Percentiles rank a stretch among this genome's conserved stretches.
phyloP scores from a whole-genome alignment of 768 basidiomycete species.

The Tulasnella sp. region DNA sequence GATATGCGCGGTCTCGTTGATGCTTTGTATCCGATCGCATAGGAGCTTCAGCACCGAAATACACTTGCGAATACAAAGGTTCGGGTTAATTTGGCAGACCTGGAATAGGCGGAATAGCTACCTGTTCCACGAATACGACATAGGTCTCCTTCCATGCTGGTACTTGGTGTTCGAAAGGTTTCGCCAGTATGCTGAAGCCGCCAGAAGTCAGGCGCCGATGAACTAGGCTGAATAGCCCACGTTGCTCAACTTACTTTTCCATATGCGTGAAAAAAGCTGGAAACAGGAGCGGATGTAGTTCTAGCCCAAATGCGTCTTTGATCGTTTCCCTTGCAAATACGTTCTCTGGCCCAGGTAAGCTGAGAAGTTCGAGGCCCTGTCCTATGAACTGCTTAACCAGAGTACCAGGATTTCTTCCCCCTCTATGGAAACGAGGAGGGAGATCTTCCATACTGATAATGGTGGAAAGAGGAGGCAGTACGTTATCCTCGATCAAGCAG shows the following conservation, averaged over 20 bases:
- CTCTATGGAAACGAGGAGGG: conserved; percentile 17
- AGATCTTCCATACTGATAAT: conserved; percentile 19
- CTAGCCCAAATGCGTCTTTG: conserved; percentile 67
- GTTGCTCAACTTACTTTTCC: conserved; percentile 46
- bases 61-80: conserved; percentile 35
- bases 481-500: conserved; percentile 44
- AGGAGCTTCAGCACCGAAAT: conserved; percentile 65
- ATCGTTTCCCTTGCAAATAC: conserved; percentile 65
- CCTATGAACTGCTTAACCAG: conserved; percentile 55
- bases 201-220: conserved; percentile 25
- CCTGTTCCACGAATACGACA: conserved; percentile 61
- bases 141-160: conserved; percentile 19
- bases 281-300: conserved; percentile 62
- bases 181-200: conserved; percentile 21
- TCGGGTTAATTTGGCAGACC: neutral
- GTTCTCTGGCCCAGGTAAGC: conserved; percentile 35
- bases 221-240: neutral
- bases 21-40: conserved; percentile 55
- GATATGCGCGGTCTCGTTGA: conserved; percentile 47
- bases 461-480: conserved; percentile 24
- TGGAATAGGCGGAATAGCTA: conserved; percentile 21
- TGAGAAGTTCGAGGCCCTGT: conserved; percentile 56
- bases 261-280: conserved; percentile 55
- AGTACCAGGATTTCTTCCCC: conserved; percentile 23
- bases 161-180: conserved; percentile 18